These are phyloP conservation scores for Aspergillus pseudoviridinutans DNA, from an alignment of 2,329 filamentous ascomycete genomes.

Conservation along the genomic window DNA sequence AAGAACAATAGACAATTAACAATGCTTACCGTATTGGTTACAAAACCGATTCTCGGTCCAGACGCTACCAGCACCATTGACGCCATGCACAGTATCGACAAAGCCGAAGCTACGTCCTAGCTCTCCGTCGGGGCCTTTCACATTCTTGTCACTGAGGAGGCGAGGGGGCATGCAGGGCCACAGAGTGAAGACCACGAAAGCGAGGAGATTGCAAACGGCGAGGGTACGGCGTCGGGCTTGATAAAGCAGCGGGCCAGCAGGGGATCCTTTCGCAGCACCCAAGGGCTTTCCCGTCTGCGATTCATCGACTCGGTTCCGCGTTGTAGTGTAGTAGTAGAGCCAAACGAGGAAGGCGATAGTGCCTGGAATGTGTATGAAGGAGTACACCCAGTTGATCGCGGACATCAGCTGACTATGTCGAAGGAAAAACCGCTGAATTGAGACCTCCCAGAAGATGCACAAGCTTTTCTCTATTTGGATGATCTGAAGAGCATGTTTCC, in stretches of 20 bases:
- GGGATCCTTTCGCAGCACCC: slow-evolving; percentile 36
- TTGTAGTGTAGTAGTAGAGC: slow-evolving; percentile 68
- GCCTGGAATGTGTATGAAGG: slow-evolving; percentile 73
- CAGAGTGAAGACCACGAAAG: slow-evolving; percentile 56
- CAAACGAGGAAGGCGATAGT: slow-evolving; percentile 66
- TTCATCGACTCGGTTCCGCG: slow-evolving; percentile 49
- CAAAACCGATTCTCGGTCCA: slow-evolving; percentile 72
- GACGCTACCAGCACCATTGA: slow-evolving; percentile 59
- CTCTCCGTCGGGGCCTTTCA: slow-evolving; percentile 52
- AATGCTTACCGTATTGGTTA: slow-evolving; percentile 64
- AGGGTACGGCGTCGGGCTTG: slow-evolving; percentile 54
- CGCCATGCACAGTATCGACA: slow-evolving; percentile 56
- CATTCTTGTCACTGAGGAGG: slow-evolving; percentile 51
- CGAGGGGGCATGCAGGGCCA: slow-evolving; percentile 61
- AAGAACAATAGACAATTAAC: neutral
- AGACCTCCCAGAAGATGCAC: slow-evolving; percentile 62
- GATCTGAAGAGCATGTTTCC: slow-evolving; percentile 64
- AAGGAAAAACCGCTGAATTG: slow-evolving; percentile 58
- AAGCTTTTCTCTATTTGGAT: slow-evolving; percentile 63
- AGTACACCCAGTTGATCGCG: slow-evolving; percentile 70
- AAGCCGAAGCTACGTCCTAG: slow-evolving; percentile 59
- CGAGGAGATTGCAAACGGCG: slow-evolving; percentile 56
- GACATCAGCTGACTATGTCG: slow-evolving; percentile 55
- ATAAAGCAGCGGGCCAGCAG: slow-evolving; percentile 51
- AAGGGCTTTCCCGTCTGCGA: slow-evolving; percentile 35